Evolutionary conservation across 2,329 filamentous ascomycete genomes (phyloP).

Genomic region (Boeremia lycopersici): DNA sequence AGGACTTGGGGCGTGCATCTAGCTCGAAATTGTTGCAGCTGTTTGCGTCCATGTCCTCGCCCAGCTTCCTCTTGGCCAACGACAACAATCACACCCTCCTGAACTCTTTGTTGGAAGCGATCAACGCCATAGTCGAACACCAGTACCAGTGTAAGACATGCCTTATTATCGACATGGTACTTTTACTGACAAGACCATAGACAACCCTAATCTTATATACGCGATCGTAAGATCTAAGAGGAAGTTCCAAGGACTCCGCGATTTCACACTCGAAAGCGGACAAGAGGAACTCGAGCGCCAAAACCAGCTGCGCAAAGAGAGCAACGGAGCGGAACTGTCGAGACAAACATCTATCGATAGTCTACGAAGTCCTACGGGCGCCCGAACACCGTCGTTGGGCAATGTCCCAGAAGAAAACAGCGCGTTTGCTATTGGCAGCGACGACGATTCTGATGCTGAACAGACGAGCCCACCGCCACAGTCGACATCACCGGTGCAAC

Average conservation of each 20-base stretch:
- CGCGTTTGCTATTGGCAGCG: conserved; percentile 87
- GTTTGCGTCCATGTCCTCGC: conserved; percentile 90
- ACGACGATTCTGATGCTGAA: conserved; percentile 69
- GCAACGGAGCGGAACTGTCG: conserved; percentile 39
- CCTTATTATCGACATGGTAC: too few relatives aligned
- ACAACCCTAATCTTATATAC: conserved; percentile 82
- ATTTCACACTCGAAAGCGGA: conserved; percentile 89
- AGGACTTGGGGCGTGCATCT: conserved; percentile 74
- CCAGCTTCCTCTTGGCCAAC: conserved; percentile 88
- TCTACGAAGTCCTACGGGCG: conserved; percentile 65
- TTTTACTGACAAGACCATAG: conserved; percentile 47
- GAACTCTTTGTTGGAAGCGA: conserved; percentile 80
- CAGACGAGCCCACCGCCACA: conserved; percentile 54
- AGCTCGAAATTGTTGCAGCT: conserved; percentile 85
- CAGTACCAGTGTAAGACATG: conserved; percentile 72
- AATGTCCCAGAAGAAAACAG: conserved; percentile 78
- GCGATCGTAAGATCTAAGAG: conserved; percentile 79
- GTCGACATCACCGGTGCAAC: conserved; percentile 38
- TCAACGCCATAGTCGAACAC: conserved; percentile 89
- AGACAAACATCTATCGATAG: conserved; percentile 71
- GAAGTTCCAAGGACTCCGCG: conserved; percentile 81
- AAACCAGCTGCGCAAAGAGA: conserved; percentile 71
- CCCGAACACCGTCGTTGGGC: conserved; percentile 63
- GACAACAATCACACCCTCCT: conserved; percentile 87
- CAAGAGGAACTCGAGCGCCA: conserved; percentile 88